These are phyloP conservation scores for Ligustrum vulgare DNA, from an alignment of 257 asterid species.

Conservation along the genomic window DNA sequence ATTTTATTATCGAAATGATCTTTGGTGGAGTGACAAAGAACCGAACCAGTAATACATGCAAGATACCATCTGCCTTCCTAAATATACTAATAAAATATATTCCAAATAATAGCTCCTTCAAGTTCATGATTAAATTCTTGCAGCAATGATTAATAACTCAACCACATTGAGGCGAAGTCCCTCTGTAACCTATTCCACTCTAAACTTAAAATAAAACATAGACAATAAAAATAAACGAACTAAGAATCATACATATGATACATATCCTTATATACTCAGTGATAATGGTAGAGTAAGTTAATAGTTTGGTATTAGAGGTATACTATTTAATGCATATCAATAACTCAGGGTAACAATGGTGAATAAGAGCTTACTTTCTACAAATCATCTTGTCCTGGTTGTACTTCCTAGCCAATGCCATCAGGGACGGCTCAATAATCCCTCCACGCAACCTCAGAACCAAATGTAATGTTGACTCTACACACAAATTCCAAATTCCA, in stretches of 20 bases:
- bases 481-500: not conserved
- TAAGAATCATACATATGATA: too few relatives aligned
- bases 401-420: constrained; percentile 21
- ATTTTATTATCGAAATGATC: too few relatives aligned
- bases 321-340: not conserved
- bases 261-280: too few relatives aligned
- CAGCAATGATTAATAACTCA: not conserved
- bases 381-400: constrained; percentile 24
- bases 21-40: too few relatives aligned
- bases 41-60: too few relatives aligned
- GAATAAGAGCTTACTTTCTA: constrained; percentile 14
- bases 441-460: constrained; percentile 31
- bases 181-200: not conserved
- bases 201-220: not conserved
- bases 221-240: too few relatives aligned
- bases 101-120: not conserved
- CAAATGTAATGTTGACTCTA: constrained; percentile 25
- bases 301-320: not conserved
- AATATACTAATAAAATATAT: too few relatives aligned
- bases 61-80: too few relatives aligned
- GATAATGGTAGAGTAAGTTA: too few relatives aligned
- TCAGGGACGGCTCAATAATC: constrained; percentile 25
- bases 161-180: not conserved
- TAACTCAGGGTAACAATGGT: not conserved
- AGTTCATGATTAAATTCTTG: not conserved